A percentile compares a stretch with the other conserved stretches of the same genome.
Evolutionary conservation across 2,329 filamentous ascomycete species (phyloP).

Genomic region (Mycosphaerella sp.): DNA sequence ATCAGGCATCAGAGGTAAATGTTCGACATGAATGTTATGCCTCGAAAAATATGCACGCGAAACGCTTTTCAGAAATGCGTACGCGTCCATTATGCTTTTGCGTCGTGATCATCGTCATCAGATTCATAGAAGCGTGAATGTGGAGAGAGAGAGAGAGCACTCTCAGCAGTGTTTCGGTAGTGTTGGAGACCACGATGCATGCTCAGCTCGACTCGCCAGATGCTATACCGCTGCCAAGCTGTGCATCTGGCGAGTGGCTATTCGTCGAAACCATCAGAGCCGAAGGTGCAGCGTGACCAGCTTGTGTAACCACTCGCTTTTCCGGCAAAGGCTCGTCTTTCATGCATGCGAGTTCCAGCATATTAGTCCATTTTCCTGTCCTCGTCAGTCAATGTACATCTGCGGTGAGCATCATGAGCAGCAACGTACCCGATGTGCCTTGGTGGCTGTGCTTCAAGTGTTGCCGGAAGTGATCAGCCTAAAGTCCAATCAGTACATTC

Average conservation of each 20-base stretch:
- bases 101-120: not conserved
- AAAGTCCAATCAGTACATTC: slow-evolving; percentile 1
- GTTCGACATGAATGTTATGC: not conserved
- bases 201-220: slow-evolving; percentile 9
- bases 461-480: slow-evolving; percentile 92
- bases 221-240: slow-evolving; percentile 1
- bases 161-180: not conserved
- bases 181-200: not conserved
- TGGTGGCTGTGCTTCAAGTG: slow-evolving; percentile 71
- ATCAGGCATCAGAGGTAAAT: not conserved
- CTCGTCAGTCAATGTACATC: slow-evolving; percentile 35
- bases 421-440: slow-evolving; percentile 12
- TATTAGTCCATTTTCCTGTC: slow-evolving; percentile 95
- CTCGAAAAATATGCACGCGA: not conserved
- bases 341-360: slow-evolving; percentile 96
- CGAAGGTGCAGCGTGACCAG: slow-evolving; percentile 18
- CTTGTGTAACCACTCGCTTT: slow-evolving; percentile 20
- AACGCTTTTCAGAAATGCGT: not conserved
- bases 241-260: slow-evolving; percentile 14
- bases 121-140: not conserved
- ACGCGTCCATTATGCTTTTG: not conserved
- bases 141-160: not conserved
- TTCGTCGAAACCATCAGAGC: slow-evolving; percentile 27
- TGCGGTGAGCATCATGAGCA: not conserved
- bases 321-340: slow-evolving; percentile 67